Evolutionary conservation across 345 rosid species (phyloP).

Genomic region (Aethionema arabicum): DNA sequence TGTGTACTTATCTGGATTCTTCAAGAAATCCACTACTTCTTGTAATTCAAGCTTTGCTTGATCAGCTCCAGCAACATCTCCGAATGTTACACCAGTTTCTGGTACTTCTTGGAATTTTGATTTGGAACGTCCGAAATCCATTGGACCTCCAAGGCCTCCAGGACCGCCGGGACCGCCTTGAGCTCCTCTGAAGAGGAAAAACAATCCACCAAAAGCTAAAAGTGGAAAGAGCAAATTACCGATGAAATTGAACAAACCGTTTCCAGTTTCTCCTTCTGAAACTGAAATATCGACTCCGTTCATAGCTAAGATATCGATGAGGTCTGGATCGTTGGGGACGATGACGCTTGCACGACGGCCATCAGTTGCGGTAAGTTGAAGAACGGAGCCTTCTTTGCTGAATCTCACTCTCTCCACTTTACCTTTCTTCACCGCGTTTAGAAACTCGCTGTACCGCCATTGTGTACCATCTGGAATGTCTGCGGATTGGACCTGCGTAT

Average conservation of each 20-base stretch:
- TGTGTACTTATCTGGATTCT: constrained; percentile 82
- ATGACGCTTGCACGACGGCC: constrained; percentile 66
- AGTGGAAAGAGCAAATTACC: constrained; percentile 66
- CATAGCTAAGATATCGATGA: constrained; percentile 73
- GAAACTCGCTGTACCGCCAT: constrained; percentile 83
- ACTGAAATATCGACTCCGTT: constrained; percentile 77
- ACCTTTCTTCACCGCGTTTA: constrained; percentile 74
- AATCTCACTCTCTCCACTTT: constrained; percentile 74
- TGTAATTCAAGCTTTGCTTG: constrained; percentile 76
- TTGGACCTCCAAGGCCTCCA: constrained; percentile 82
- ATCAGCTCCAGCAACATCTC: constrained; percentile 83
- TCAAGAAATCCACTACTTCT: constrained; percentile 81
- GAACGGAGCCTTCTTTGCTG: constrained; percentile 69
- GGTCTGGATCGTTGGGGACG: constrained; percentile 73
- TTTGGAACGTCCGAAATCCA: constrained; percentile 79
- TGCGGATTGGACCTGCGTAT: constrained; percentile 44
- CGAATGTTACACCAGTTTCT: constrained; percentile 73
- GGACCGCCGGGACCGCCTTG: constrained; percentile 84
- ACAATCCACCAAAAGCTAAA: constrained; percentile 66
- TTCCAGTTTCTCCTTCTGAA: constrained; percentile 70
- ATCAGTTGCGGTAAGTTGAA: constrained; percentile 61
- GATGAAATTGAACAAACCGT: constrained; percentile 56
- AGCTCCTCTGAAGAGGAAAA: constrained; percentile 64
- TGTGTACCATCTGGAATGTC: constrained; percentile 71
- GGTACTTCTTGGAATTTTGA: constrained; percentile 86